Base-by-base conservation (phyloP, 2,329 filamentous ascomycete genomes). In the Phialophora verrucosa region DNA sequence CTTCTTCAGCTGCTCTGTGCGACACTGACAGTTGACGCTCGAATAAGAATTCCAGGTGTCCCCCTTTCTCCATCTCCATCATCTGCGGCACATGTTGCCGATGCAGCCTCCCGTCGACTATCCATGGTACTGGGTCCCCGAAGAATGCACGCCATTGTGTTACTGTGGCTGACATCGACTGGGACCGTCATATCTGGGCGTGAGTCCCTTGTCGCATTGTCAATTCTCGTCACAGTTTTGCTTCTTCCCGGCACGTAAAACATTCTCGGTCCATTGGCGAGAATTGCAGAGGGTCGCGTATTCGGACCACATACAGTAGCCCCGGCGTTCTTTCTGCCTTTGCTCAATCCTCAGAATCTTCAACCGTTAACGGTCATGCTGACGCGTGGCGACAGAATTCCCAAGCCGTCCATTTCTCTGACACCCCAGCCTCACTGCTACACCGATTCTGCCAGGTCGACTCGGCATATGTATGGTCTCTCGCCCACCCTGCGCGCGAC, bases 41-140 rank as follows among this genome's bases (percentile, higher is more conserved):
- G 49, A 29, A 51, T 51, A 51, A 17, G 25, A 12, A 25, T 27
- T 23, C 27, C 8, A 23, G 10, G n/a, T 51, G 20, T 7, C 47
- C 53, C 25, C 29, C 4, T 4, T 20, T 27, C 20, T 17, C 14
- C 35, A 42, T n/a, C 7, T 17, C 3, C 23, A 20, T 10, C n/a
- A 17, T 6, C 55, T 38, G 27, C 29, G 23, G 10, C 25, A 12
- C 44, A 14, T 0, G n/a, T 17, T 11, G 12, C 49, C 31, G 49
- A 35, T 42, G 44, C 29, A 25, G 49, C 44, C 32, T 61, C 29
- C 44, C 59, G 47, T 53, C 49, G 31, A 29, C 59, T 53, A 61
- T 31, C 59, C 47, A 35, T 54, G 44, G 59, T 61, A 17, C 59
- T 53, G 59, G 59, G 17, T 61, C 59, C 23, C 31, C 25, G n/a